Evolutionary conservation across 78 protist genomes (phyloP), one percentile per base, ranked within the genome.

Genomic region (Emiliania huxleyi): DNA sequence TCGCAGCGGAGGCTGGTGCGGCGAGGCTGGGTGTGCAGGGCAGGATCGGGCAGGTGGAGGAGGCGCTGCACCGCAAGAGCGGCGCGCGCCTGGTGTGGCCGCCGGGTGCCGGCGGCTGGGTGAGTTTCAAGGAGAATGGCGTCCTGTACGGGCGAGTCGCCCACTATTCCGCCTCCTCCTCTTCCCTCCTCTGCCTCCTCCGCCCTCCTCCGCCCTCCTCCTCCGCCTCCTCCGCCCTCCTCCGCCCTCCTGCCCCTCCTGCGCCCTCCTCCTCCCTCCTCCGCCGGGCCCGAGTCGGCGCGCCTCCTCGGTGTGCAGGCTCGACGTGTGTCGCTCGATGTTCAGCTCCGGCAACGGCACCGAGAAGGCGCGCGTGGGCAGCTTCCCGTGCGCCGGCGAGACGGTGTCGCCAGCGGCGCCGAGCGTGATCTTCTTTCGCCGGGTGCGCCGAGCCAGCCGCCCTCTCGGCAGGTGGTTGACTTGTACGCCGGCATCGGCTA

Each of bases 401-500:
- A 22, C 38, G 23, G 33, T n/a, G n/a, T n/a, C n/a, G n/a, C n/a
- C n/a, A n/a, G n/a, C n/a, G n/a, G n/a, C n/a, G n/a, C n/a, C n/a
- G n/a, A n/a, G n/a, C n/a, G n/a, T n/a, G n/a, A n/a, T n/a, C n/a
- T n/a, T n/a, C n/a, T n/a, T n/a, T n/a, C n/a, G n/a, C n/a, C n/a
- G n/a, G n/a, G n/a, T n/a, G n/a, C n/a, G n/a, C n/a, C n/a, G n/a
- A n/a, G n/a, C n/a, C n/a, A n/a, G n/a, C n/a, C n/a, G 92, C n/a
- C n/a, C n/a, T n/a, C n/a, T n/a, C n/a, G n/a, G n/a, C n/a, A n/a
- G n/a, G n/a, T 93, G 26, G 95, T 90, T 44, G 95, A 93, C 62
- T 83, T 93, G 40, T 93, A 90, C 43, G 92, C 95, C 0, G 95
- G 95, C 49, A 93, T 93, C 40, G 95, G 95, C 75, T 93, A 93